These are phyloP conservation scores for Leccinum ochraceum DNA, from an alignment of 768 basidiomycete genomes.

Conservation along the genomic window DNA sequence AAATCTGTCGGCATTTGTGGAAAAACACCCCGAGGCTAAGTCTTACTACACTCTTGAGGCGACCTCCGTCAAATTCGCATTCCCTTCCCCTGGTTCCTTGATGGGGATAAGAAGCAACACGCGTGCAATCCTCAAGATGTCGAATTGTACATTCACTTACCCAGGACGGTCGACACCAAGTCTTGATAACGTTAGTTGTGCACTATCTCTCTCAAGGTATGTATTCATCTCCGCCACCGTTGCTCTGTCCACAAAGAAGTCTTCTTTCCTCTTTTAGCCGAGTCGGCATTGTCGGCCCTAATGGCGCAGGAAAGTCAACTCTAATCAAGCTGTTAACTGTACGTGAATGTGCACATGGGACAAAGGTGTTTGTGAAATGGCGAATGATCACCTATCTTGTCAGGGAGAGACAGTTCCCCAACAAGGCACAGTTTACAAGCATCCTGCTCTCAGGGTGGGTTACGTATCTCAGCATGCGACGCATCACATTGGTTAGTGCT, in stretches of 20 bases:
- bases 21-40: slow-evolving; percentile 87
- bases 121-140: slow-evolving; percentile 91
- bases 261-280: slow-evolving; percentile 53
- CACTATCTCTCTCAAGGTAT: slow-evolving; percentile 88
- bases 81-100: slow-evolving; percentile 93
- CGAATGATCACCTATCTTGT: slow-evolving; percentile 12
- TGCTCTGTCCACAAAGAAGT: slow-evolving; percentile 14
- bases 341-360: slow-evolving; percentile 26
- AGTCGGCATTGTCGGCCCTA: slow-evolving; percentile 89
- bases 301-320: slow-evolving; percentile 96
- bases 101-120: slow-evolving; percentile 98
- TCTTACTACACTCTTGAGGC: slow-evolving; percentile 97
- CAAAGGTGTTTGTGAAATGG: slow-evolving; percentile 10
- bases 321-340: slow-evolving; percentile 92
- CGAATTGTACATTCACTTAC: slow-evolving; percentile 92
- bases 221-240: slow-evolving; percentile 31
- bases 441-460: slow-evolving; percentile 90
- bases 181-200: slow-evolving; percentile 86
- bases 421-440: slow-evolving; percentile 90
- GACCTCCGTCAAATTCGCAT: slow-evolving; percentile 91
- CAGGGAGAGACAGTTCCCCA: slow-evolving; percentile 92
- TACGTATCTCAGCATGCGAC: slow-evolving; percentile 99
- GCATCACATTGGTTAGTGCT: slow-evolving; percentile 78
- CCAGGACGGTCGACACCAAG: slow-evolving; percentile 81
- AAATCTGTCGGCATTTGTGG: slow-evolving; percentile 89